Evolutionary conservation across 192 early-diverging fungal genomes (phyloP), one percentile per base, ranked within the genome.

Genomic region (Dissophora ornata): DNA sequence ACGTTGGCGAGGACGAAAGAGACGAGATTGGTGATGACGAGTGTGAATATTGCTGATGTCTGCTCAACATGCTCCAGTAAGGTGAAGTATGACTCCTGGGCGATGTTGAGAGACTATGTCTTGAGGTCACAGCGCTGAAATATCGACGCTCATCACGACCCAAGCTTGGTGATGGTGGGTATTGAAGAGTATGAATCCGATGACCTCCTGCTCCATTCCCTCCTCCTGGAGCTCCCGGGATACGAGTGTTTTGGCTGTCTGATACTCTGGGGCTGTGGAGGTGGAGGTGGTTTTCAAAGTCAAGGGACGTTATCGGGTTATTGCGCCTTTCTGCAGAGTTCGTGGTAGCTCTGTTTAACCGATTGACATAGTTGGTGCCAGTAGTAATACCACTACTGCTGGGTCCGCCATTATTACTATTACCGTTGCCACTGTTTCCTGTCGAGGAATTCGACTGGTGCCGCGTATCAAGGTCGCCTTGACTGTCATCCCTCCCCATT

Each of bases 401-500:
- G 11, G 22, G 12, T 12, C 13, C 16, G 5, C 6, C 24, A 29
- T 0, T 4, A 5, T 49, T 41, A 4, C 10, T 22, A n/a, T n/a
- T n/a, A n/a, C n/a, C n/a, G n/a, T n/a, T n/a, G n/a, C n/a, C n/a
- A n/a, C n/a, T n/a, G n/a, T n/a, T n/a, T n/a, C n/a, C n/a, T n/a
- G n/a, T n/a, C n/a, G n/a, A n/a, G n/a, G n/a, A n/a, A n/a, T n/a
- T n/a, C n/a, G n/a, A n/a, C n/a, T n/a, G n/a, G n/a, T n/a, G n/a
- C 3, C 38, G 61, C 1, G 25, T 29, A 9, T 28, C 49, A 18
- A 40, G 18, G 9, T 46, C 42, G 3, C 36, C 49, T 41, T 63
- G 61, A 28, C 47, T 63, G 25, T 52, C 49, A 41, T 63, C 61
- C 61, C n/a, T n/a, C n/a, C n/a, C n/a, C n/a, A n/a, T n/a, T n/a